Evolutionary conservation across 2,329 filamentous ascomycete genomes (phyloP), one percentile per base, ranked within the genome.

Genomic region (Pseudophaeomoniella oleicola): DNA sequence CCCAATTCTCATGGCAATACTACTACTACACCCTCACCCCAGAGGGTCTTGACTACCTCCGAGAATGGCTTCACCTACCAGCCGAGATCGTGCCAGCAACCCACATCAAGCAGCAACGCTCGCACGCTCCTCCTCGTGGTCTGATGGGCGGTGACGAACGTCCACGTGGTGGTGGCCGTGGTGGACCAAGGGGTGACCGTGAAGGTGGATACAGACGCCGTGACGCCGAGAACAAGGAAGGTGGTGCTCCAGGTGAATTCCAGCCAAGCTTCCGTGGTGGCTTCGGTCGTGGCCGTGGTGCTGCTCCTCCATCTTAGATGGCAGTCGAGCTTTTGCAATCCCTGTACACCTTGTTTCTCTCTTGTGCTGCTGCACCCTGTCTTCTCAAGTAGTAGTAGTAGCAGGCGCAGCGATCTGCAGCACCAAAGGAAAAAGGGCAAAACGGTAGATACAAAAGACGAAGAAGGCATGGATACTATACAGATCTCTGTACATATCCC

Each of bases 21-120:
- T 94, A 96, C 81, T 98, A 98, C 83, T 98, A 98, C 81, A 94
- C 90, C 69, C 81, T 98, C 69, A 94, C 88, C 65, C 84, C 87
- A 61, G 87, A 96, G 77, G 90, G 90, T 71, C 88, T 98, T 65
- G 88, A 96, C 75, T 98, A 98, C 78, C 87, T 98, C 66, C 88
- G 90, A 64, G 90, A 98, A 76, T 98, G 90, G 90, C 87, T 98
- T 57, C 90, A 98, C 72, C 82, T 98, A 57, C 90, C 90, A 59
- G 87, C 90, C 63, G 90, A 98, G 79, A 94, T 98, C 62, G 90
- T 98, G 53, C 90, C 90, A 55, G 86, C 92, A 59, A 98, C 90
- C 59, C 90, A 98, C 81, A 96, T 98, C 74, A 98, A 98, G 84
- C 87, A 94, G 75, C 86, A 94, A 77, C 85, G 90, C 68, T 90